A percentile compares a stretch with the other conserved stretches of the same genome.
These are phyloP conservation scores for Talaromyces sp. DNA, from an alignment of 2,329 filamentous ascomycete species.

Conservation along the genomic window DNA sequence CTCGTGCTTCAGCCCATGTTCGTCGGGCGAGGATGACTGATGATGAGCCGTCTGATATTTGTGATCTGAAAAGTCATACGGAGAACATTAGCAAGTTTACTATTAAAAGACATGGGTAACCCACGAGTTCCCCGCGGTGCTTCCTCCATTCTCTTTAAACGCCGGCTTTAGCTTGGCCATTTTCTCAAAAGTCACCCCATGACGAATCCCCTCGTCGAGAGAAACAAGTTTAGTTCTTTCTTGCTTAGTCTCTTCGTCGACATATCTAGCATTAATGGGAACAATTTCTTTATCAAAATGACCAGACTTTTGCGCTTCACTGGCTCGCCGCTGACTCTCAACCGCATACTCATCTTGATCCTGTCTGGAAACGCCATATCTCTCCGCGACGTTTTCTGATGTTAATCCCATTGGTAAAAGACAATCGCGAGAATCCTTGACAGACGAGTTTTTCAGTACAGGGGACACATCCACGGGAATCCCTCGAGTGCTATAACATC, in stretches of 20 bases:
- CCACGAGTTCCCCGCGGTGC: constrained; percentile 58
- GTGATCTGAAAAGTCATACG: constrained; percentile 20
- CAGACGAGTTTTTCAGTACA: constrained; percentile 13
- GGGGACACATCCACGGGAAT: constrained; percentile 21
- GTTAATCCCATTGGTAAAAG: constrained; percentile 93
- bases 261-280: constrained; percentile 74
- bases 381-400: constrained; percentile 82
- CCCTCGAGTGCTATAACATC: constrained; percentile 19
- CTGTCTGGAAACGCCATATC: constrained; percentile 74
- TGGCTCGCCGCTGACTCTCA: constrained; percentile 77
- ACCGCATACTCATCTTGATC: constrained; percentile 76
- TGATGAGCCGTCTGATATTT: constrained; percentile 50
- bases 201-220: constrained; percentile 76
- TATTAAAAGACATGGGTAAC: too few species aligned
- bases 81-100: too few species aligned
- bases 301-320: constrained; percentile 77
- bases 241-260: constrained; percentile 66
- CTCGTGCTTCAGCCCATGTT: constrained; percentile 72
- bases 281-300: constrained; percentile 87
- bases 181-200: constrained; percentile 74
- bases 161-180: constrained; percentile 77
- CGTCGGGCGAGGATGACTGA: constrained; percentile 88
- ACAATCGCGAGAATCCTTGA: constrained; percentile 69
- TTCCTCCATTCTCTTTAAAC: constrained; percentile 71
- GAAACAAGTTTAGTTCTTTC: constrained; percentile 55